These are phyloP conservation scores for Suhomyces coccinellae DNA, from an alignment of 1,139 yeast species.

Conservation along the genomic window DNA sequence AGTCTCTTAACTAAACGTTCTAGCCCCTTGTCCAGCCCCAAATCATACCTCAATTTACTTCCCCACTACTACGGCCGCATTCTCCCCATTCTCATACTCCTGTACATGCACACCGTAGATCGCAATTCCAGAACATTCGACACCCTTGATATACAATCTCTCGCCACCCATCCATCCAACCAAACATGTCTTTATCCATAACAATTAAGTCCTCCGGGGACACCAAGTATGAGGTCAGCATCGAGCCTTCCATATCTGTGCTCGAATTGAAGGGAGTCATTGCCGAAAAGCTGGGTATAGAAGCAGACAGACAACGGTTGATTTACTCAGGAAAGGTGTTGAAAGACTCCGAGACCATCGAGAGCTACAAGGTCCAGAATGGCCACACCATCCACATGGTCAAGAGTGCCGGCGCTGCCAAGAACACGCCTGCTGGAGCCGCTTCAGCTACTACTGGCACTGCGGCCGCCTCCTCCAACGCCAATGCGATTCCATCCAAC, in stretches of 20 bases:
- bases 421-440: slow-evolving; percentile 14
- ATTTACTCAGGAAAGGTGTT: slow-evolving; percentile 93
- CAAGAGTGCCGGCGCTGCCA: slow-evolving; percentile 53
- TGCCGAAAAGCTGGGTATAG: slow-evolving; percentile 59
- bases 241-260: slow-evolving; percentile 57
- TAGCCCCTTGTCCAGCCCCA: background rate
- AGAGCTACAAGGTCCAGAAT: slow-evolving; percentile 72
- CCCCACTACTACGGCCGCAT: background rate
- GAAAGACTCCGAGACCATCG: slow-evolving; percentile 76
- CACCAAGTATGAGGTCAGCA: slow-evolving; percentile 67
- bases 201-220: slow-evolving; percentile 67
- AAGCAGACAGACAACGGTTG: slow-evolving; percentile 77
- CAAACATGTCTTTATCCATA: slow-evolving; percentile 19
- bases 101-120: background rate
- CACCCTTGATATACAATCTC: background rate
- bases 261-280: slow-evolving; percentile 68
- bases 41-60: background rate
- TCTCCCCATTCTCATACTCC: background rate
- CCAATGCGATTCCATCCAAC: slow-evolving; percentile 58
- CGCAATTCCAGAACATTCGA: slow-evolving; percentile 8
- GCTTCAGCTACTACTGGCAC: slow-evolving; percentile 19
- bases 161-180: slow-evolving; percentile 2
- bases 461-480: slow-evolving; percentile 5
- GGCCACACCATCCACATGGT: slow-evolving; percentile 92
- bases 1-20: no score